These are phyloP conservation scores for Choanephora cucurbitarum DNA, from an alignment of 371 early-diverging fungal genomes.

Conservation along the genomic window DNA sequence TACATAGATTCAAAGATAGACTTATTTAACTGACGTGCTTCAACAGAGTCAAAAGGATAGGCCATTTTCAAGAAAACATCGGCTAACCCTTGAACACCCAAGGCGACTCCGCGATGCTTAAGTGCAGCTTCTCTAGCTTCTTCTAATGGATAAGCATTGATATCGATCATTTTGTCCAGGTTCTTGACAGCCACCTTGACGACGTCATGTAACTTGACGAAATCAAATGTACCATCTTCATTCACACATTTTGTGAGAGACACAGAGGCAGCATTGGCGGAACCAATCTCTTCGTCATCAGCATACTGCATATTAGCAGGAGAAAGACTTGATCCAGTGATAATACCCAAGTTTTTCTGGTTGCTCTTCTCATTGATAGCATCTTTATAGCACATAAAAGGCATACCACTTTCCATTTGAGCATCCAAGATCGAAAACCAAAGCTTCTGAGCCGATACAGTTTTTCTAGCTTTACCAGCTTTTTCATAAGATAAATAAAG, in stretches of 20 bases:
- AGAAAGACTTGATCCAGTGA: constrained; percentile 81
- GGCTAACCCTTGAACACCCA: constrained; percentile 98
- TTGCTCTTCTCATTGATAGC: constrained; percentile 95
- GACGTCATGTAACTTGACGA: constrained; percentile 55
- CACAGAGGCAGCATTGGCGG: constrained; percentile 97
- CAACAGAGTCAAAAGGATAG: constrained; percentile 91
- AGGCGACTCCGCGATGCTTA: constrained; percentile 93
- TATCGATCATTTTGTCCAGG: constrained; percentile 96
- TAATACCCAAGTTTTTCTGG: constrained; percentile 97
- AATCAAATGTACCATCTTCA: constrained; percentile 42
- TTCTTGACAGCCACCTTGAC: constrained; percentile 87
- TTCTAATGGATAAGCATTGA: constrained; percentile 91
- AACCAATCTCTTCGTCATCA: constrained; percentile 91
- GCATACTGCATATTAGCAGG: constrained; percentile 96
- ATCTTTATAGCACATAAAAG: constrained; percentile 98
- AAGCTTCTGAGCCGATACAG: constrained; percentile 89
- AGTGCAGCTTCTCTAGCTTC: constrained; percentile 86
- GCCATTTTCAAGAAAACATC: constrained; percentile 95
- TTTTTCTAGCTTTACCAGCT: constrained; percentile 74
- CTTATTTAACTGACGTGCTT: constrained; percentile 86
- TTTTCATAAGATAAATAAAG: constrained; percentile 83
- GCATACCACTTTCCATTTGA: constrained; percentile 96
- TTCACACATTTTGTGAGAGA: constrained; percentile 92
- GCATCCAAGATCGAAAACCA: constrained; percentile 95
- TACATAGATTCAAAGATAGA: constrained; percentile 97